Conservation (phyloP, 164 flowering plant genomes). For the Tetrastigma voinierianum region DNA sequence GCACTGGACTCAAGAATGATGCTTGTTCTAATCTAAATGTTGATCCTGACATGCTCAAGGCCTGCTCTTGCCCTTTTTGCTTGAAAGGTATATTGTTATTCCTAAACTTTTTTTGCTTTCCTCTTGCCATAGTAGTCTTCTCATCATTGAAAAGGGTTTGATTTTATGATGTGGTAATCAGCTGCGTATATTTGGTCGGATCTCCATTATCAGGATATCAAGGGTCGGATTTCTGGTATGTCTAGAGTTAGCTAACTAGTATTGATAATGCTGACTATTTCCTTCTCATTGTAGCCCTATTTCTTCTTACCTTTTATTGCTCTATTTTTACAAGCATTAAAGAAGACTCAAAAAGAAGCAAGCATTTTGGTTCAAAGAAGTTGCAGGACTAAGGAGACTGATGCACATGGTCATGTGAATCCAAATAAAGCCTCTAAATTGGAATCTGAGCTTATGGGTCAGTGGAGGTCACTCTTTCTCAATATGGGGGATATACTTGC, state of each 20-base stretch:
- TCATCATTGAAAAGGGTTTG: not conserved
- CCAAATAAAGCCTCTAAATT: slow-evolving; percentile 28
- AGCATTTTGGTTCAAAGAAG: slow-evolving; percentile 42
- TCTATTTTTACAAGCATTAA: slow-evolving; percentile 42
- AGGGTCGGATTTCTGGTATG: slow-evolving; percentile 72
- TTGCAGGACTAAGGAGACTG: slow-evolving; percentile 23
- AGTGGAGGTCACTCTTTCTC: slow-evolving; percentile 79
- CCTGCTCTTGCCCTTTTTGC: slow-evolving; percentile 85
- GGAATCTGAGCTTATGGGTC: slow-evolving; percentile 62
- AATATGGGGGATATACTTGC: slow-evolving; percentile 57
- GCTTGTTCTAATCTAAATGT: slow-evolving; percentile 20
- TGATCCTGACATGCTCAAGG: slow-evolving; percentile 38
- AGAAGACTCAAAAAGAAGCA: slow-evolving; percentile 78
- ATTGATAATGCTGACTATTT: not conserved
- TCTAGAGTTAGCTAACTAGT: not conserved
- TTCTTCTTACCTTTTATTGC: not conserved
- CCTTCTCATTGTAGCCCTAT: not conserved
- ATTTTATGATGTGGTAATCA: slow-evolving; percentile 29
- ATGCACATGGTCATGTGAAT: slow-evolving; percentile 26
- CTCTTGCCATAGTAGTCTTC: slow-evolving; percentile 3
- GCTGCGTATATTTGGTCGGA: slow-evolving; percentile 88
- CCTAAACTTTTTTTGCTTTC: not conserved
- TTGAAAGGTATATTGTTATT: slow-evolving; percentile 57
- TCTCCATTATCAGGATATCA: slow-evolving; percentile 82
- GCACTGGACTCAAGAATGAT: slow-evolving; percentile 29